Evolutionary conservation across 768 basidiomycete genomes (phyloP).

Genomic region (Dioszegia crocea): DNA sequence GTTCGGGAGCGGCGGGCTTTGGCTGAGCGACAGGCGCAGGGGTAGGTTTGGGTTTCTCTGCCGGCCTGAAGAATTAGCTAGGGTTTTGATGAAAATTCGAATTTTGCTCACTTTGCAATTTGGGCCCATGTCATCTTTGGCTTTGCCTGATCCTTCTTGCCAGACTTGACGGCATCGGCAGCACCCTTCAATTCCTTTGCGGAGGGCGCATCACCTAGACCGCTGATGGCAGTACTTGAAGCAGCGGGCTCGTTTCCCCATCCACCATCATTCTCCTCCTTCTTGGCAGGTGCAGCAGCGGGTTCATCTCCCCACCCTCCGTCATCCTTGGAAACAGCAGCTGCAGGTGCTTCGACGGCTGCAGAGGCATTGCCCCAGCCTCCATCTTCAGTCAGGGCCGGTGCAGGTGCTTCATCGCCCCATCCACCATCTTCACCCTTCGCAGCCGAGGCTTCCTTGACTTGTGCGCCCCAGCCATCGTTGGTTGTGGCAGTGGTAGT

Average conservation of each 20-base stretch:
- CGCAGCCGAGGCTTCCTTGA: constrained; percentile 31
- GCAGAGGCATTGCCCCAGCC: constrained; percentile 15
- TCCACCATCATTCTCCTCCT: background rate
- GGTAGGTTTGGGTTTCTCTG: constrained; percentile 45
- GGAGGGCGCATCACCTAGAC: constrained; percentile 48
- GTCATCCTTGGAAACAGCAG: background rate
- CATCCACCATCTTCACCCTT: constrained; percentile 15
- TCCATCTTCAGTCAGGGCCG: constrained; percentile 9
- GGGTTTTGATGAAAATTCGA: background rate
- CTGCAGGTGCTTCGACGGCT: constrained; percentile 1
- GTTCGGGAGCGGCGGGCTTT: constrained; percentile 19
- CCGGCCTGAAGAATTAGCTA: constrained; percentile 26
- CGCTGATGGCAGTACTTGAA: constrained; percentile 44
- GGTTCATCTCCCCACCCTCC: background rate
- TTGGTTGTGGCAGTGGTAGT: constrained; percentile 41
- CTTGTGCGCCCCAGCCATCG: constrained; percentile 44
- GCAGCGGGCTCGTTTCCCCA: constrained; percentile 9
- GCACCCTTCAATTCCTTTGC: constrained; percentile 44
- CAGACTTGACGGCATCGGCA: constrained; percentile 37
- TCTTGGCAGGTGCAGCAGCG: constrained; percentile 26
- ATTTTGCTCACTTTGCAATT: constrained; percentile 49
- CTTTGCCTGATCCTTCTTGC: constrained; percentile 33
- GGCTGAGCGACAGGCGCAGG: constrained; percentile 27
- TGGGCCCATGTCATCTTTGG: constrained; percentile 51
- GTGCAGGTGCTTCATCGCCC: constrained; percentile 4